Evolutionary conservation across 1,139 yeast genomes (phyloP).

Genomic region (Pichia sp.): DNA sequence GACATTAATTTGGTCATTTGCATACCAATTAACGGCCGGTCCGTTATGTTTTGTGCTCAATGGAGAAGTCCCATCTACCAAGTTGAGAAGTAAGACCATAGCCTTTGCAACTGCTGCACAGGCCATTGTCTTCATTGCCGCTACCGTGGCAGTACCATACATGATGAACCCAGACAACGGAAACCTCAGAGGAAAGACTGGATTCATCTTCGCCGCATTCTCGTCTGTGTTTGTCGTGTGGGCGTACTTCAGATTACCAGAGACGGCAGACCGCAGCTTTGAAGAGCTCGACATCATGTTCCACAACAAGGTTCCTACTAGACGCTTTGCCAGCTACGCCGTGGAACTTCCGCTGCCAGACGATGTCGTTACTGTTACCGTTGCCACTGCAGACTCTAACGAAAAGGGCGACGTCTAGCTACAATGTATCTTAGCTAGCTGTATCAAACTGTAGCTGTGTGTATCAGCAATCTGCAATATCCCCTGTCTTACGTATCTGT

Average conservation of each 20-base stretch:
- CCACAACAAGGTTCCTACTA: conserved; percentile 35
- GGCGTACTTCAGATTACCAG: conserved; percentile 53
- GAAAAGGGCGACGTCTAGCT: too few relatives aligned
- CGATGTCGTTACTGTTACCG: too few relatives aligned
- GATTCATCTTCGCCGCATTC: conserved; percentile 50
- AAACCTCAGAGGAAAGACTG: conserved; percentile 54
- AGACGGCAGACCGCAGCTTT: conserved; percentile 48
- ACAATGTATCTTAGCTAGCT: too few relatives aligned
- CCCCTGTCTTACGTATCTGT: too few relatives aligned
- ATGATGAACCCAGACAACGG: conserved; percentile 55
- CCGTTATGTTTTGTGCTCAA: conserved; percentile 53
- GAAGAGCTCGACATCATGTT: conserved; percentile 55
- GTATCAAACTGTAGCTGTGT: too few relatives aligned
- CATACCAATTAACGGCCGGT: conserved; percentile 49
- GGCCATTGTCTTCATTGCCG: conserved; percentile 41
- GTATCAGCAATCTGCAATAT: too few relatives aligned
- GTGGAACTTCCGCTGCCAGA: too few relatives aligned
- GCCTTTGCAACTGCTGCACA: conserved; percentile 33
- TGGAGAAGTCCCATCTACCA: conserved; percentile 50
- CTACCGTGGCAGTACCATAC: conserved; percentile 41
- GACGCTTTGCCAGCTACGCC: conserved; percentile 38
- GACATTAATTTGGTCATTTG: conserved; percentile 39
- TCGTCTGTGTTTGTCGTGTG: conserved; percentile 34
- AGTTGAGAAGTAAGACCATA: conserved; percentile 49
- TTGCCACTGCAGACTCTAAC: too few relatives aligned